A percentile compares a stretch with the other conserved stretches of the same genome.
Evolutionary conservation across 176 grass and related monocot genomes (phyloP).

Genomic region (Bothriochloa decipiens): DNA sequence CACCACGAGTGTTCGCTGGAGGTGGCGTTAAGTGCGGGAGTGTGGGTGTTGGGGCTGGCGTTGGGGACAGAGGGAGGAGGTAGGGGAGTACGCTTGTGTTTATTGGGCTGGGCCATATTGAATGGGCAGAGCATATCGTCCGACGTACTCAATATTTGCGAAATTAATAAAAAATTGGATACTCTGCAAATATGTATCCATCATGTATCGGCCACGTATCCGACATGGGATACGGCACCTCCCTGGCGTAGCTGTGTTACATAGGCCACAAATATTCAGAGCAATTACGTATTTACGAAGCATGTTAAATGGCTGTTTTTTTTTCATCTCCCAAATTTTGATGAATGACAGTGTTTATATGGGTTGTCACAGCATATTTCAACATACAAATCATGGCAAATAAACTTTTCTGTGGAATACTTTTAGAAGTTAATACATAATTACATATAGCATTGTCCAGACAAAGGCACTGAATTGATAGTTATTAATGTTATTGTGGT

Average conservation of each 20-base stretch:
- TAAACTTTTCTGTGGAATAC: slow-evolving; percentile 11
- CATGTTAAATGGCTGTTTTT: slow-evolving; percentile 14
- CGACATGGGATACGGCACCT: no score
- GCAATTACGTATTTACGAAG: neutral
- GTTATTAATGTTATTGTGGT: slow-evolving; percentile 18
- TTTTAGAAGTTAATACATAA: neutral
- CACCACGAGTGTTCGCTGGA: no score
- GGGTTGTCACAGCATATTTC: neutral
- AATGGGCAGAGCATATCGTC: no score
- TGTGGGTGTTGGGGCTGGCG: no score
- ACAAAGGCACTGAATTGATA: neutral
- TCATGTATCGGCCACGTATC: neutral
- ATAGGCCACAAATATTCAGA: neutral
- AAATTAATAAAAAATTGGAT: no score
- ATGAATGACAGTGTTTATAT: slow-evolving; percentile 2
- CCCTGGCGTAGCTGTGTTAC: neutral
- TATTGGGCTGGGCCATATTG: no score
- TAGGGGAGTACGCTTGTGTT: no score
- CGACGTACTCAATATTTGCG: no score
- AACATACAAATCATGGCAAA: neutral
- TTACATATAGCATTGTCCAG: slow-evolving; percentile 7
- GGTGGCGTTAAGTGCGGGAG: no score
- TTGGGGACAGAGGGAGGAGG: no score
- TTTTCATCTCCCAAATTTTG: slow-evolving; percentile 1
- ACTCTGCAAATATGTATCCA: neutral